Evolutionary conservation across 1,284 basidiomycete genomes (phyloP).

Genomic region (Fomitopsis betulina): DNA sequence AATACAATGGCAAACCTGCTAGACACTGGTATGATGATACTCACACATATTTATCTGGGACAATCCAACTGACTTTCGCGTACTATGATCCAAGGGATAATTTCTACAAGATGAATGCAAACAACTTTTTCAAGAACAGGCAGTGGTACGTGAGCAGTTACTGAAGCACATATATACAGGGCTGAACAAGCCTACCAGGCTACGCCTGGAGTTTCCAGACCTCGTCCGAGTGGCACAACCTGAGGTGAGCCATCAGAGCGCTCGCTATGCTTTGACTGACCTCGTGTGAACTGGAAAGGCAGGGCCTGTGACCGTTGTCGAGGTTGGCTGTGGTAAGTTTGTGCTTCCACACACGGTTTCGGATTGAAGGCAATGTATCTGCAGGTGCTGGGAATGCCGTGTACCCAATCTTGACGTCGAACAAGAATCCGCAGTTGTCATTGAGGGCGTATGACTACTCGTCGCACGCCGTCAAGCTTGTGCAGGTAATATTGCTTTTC

Average conservation of each 20-base stretch:
- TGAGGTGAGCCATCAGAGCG: constrained; percentile 39
- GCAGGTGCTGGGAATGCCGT: constrained; percentile 91
- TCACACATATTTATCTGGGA: constrained; percentile 13
- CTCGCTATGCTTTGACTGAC: constrained; percentile 4
- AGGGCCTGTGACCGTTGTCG: constrained; percentile 71
- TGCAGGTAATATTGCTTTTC: constrained; percentile 56
- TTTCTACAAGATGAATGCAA: constrained; percentile 82
- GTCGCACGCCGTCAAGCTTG: constrained; percentile 84
- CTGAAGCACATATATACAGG: neutral
- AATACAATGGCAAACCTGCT: constrained; percentile 73
- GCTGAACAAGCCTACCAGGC: constrained; percentile 37
- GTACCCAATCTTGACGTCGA: constrained; percentile 82
- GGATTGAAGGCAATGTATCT: neutral
- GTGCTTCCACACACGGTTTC: constrained; percentile 6
- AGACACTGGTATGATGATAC: constrained; percentile 54
- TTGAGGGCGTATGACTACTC: constrained; percentile 92
- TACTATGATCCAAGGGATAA: constrained; percentile 60
- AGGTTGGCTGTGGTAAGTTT: constrained; percentile 78
- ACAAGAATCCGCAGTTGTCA: constrained; percentile 75
- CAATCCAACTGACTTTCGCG: constrained; percentile 22
- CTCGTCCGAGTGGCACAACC: constrained; percentile 65
- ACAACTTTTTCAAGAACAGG: constrained; percentile 89
- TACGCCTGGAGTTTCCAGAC: constrained; percentile 91
- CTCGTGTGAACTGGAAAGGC: constrained; percentile 44
- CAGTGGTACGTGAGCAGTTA: constrained; percentile 55